These are phyloP conservation scores for Cadophora malorum DNA, from an alignment of 2,329 filamentous ascomycete species.

Conservation along the genomic window DNA sequence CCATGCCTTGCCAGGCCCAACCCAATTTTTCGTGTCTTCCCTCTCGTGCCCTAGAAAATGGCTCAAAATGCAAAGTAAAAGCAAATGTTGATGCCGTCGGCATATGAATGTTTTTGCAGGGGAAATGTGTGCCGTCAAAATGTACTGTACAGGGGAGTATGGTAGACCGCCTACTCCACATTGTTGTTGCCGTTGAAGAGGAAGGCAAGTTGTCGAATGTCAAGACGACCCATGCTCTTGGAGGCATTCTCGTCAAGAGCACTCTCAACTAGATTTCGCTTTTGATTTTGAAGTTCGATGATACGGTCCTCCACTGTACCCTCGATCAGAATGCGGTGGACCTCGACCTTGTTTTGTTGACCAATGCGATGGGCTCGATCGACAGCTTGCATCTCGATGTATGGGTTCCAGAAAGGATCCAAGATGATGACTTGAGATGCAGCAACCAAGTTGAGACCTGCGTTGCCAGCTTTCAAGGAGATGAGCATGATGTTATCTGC, in stretches of 20 bases:
- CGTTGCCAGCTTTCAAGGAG: conserved; percentile 80
- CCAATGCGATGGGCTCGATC: conserved; percentile 90
- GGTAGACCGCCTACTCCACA: neutral
- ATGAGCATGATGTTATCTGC: conserved; percentile 20
- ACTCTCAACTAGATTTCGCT: conserved; percentile 76
- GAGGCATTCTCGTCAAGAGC: conserved; percentile 80
- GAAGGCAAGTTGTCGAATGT: conserved; percentile 39
- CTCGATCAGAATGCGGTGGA: conserved; percentile 79
- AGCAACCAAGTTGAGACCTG: conserved; percentile 83
- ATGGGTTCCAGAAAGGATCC: conserved; percentile 95
- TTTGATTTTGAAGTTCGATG: conserved; percentile 76
- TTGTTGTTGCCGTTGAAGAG: conserved; percentile 32
- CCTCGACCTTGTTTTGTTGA: conserved; percentile 73
- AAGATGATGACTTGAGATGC: conserved; percentile 88
- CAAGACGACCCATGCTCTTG: conserved; percentile 69
- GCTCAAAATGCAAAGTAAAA: neutral
- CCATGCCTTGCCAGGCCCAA: neutral
- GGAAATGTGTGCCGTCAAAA: neutral
- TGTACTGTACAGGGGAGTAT: neutral
- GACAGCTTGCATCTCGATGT: conserved; percentile 89
- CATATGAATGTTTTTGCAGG: neutral
- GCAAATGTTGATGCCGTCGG: neutral
- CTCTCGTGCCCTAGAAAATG: conserved; percentile 15
- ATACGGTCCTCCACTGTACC: conserved; percentile 90
- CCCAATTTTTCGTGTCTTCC: neutral